These are phyloP conservation scores for Tulasnella sp. DNA, from an alignment of 768 basidiomycete species.

Conservation along the genomic window DNA sequence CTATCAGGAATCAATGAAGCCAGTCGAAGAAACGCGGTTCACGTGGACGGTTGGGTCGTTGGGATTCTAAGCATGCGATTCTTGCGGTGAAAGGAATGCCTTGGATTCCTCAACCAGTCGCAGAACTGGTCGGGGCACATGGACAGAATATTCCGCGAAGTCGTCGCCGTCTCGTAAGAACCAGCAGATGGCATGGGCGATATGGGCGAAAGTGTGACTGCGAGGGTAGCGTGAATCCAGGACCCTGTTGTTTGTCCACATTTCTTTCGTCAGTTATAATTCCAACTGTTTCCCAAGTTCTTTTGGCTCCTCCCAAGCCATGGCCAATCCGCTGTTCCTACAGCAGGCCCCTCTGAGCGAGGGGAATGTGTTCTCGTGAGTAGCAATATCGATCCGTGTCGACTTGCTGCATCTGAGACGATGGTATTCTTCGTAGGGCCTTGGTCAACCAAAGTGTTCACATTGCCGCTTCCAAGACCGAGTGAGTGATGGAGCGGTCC, in stretches of 20 bases:
- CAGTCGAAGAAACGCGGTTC: too few species aligned
- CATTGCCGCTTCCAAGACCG: background rate
- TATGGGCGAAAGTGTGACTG: too few species aligned
- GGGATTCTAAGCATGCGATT: too few species aligned
- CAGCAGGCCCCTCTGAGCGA: background rate
- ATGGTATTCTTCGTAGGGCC: background rate
- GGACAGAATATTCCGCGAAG: too few species aligned
- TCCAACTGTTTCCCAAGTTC: background rate
- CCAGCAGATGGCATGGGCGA: too few species aligned
- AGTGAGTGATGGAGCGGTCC: background rate
- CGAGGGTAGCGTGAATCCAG: too few species aligned
- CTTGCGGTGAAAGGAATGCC: too few species aligned
- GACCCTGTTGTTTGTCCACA: background rate
- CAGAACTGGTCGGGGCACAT: too few species aligned
- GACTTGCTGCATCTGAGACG: background rate
- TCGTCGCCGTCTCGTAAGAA: too few species aligned
- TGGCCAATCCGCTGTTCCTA: background rate
- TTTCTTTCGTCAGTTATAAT: background rate
- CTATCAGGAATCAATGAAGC: too few species aligned
- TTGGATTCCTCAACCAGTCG: too few species aligned
- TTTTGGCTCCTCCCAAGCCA: slow-evolving; percentile 4
- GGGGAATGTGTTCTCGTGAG: background rate
- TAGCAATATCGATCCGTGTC: background rate
- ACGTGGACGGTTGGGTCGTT: too few species aligned
- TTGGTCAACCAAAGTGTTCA: background rate